Conservation (phyloP, 2,329 filamentous ascomycete genomes). For the Fusarium torulosum region DNA sequence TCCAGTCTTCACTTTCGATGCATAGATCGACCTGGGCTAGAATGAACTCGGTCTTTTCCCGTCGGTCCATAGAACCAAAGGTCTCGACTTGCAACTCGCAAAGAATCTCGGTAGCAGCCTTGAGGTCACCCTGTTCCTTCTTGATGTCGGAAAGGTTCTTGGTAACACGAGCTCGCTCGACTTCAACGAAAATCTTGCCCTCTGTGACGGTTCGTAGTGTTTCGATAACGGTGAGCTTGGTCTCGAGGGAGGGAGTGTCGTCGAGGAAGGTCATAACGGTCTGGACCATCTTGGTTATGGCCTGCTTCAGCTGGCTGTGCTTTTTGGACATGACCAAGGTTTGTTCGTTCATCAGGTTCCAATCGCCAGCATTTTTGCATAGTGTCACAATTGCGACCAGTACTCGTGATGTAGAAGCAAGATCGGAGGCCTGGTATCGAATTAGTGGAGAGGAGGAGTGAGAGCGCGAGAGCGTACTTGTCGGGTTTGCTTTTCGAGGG, state of each 20-base stretch:
- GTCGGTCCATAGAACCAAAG: conserved; percentile 95
- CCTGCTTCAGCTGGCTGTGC: conserved; percentile 99
- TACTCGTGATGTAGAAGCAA: conserved; percentile 92
- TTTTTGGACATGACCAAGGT: conserved; percentile 97
- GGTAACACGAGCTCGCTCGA: conserved; percentile 95
- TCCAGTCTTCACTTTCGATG: conserved; percentile 97
- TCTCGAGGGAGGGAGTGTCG: conserved; percentile 84
- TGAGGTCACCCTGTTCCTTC: conserved; percentile 92
- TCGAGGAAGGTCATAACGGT: conserved; percentile 93
- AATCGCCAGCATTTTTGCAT: conserved; percentile 93
- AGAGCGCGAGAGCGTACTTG: conserved; percentile 71
- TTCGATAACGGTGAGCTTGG: conserved; percentile 93
- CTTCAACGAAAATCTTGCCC: conserved; percentile 99
- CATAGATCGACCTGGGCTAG: conserved; percentile 93
- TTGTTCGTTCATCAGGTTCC: conserved; percentile 96
- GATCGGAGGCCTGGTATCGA: conserved; percentile 83
- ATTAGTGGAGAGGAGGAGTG: conserved; percentile 31
- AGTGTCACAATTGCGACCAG: conserved; percentile 91
- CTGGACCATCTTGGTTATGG: conserved; percentile 99
- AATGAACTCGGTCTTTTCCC: conserved; percentile 99
- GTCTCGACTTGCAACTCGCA: conserved; percentile 99
- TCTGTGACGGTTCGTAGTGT: conserved; percentile 96
- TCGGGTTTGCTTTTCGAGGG: conserved; percentile 95
- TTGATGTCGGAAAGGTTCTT: conserved; percentile 97
- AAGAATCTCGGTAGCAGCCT: conserved; percentile 89